These are phyloP conservation scores for Penicillium sp. DNA, from an alignment of 2,329 filamentous ascomycete genomes.

Conservation along the genomic window DNA sequence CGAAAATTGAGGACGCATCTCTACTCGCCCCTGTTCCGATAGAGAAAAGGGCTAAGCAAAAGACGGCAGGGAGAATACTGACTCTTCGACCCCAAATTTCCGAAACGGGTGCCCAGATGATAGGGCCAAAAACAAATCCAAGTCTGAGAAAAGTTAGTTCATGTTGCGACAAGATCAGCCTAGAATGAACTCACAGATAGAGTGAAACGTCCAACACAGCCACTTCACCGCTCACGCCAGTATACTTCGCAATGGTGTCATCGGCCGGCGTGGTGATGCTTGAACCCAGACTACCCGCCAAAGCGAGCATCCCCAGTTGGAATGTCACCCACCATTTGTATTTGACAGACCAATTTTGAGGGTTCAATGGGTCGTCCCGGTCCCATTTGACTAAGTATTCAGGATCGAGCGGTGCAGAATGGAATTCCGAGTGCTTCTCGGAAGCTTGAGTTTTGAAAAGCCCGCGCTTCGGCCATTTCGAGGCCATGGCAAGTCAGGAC, in stretches of 20 bases:
- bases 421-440: neutral
- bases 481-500: neutral
- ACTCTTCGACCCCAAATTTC: constrained; percentile 50
- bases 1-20: constrained; percentile 38
- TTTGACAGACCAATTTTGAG: constrained; percentile 47
- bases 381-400: constrained; percentile 18
- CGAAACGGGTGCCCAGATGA: constrained; percentile 45
- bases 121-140: constrained; percentile 34
- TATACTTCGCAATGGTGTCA: constrained; percentile 43
- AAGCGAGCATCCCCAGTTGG: constrained; percentile 52
- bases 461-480: neutral
- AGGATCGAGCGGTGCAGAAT: constrained; percentile 1
- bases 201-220: constrained; percentile 50
- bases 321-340: constrained; percentile 54
- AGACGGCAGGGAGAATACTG: constrained; percentile 48
- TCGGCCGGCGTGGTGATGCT: constrained; percentile 54
- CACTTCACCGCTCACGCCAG: constrained; percentile 46
- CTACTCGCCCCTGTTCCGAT: constrained; percentile 47
- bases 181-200: constrained; percentile 30
- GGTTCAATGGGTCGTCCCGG: constrained; percentile 36
- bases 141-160: neutral
- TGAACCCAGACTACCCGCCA: constrained; percentile 53
- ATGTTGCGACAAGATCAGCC: neutral
- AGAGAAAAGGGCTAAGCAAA: constrained; percentile 47
- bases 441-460: neutral